These are phyloP conservation scores for Venturiaceae sp. DNA, from an alignment of 2,329 filamentous ascomycete species.

Conservation along the genomic window DNA sequence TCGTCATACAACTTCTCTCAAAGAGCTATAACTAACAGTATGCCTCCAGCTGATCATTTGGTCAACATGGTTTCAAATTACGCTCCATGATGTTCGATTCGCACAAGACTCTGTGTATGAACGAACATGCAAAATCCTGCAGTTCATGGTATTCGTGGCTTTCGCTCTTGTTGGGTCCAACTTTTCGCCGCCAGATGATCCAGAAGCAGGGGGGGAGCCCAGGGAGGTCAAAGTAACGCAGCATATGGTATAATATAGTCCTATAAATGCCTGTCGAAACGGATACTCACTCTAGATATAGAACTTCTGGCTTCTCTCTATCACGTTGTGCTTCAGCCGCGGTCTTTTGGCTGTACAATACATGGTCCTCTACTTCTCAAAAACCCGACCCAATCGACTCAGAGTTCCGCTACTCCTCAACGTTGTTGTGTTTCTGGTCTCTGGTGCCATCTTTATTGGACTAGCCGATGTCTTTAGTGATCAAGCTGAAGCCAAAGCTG, in stretches of 20 bases:
- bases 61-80: constrained; percentile 28
- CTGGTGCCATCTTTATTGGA: background rate
- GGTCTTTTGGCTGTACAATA: background rate
- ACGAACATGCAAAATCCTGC: constrained; percentile 24
- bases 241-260: background rate
- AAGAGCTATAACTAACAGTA: background rate
- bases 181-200: constrained; percentile 19
- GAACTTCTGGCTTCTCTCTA: background rate
- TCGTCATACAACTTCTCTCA: background rate
- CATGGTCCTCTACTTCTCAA: background rate
- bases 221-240: background rate
- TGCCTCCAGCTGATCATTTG: constrained; percentile 18
- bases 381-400: background rate
- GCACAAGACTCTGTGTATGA: constrained; percentile 27
- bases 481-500: background rate
- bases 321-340: background rate
- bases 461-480: background rate
- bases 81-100: constrained; percentile 28
- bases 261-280: background rate
- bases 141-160: constrained; percentile 27
- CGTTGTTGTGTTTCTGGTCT: background rate
- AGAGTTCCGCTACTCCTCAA: background rate
- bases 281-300: background rate
- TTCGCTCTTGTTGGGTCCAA: constrained; percentile 24
- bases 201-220: background rate